These are phyloP conservation scores for Alternaria panax DNA, from an alignment of 2,329 filamentous ascomycete species.

Conservation along the genomic window DNA sequence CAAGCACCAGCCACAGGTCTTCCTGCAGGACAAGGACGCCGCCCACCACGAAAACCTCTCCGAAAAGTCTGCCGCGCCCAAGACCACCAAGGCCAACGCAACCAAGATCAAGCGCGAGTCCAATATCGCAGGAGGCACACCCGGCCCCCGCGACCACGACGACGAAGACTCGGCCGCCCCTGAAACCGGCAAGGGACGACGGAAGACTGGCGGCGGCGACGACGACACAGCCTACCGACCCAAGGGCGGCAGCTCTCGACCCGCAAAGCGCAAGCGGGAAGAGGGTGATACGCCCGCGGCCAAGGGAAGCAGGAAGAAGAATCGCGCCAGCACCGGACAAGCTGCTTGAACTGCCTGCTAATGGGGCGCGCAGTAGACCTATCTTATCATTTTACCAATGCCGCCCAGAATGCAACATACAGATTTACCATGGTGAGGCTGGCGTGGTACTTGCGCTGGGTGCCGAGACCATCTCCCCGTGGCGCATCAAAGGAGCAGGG, in stretches of 20 bases:
- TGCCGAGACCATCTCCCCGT: too few relatives aligned
- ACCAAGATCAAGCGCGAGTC: slow-evolving; percentile 41
- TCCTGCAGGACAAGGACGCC: slow-evolving; percentile 74
- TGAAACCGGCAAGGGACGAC: slow-evolving; percentile 35
- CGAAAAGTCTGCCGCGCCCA: slow-evolving; percentile 41
- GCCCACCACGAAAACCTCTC: slow-evolving; percentile 49
- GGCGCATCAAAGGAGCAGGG: too few relatives aligned
- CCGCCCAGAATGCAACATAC: not conserved
- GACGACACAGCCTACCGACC: slow-evolving; percentile 58
- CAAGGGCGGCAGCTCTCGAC: slow-evolving; percentile 56
- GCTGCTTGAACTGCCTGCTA: slow-evolving; percentile 8
- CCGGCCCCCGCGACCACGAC: slow-evolving; percentile 48
- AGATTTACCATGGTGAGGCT: too few relatives aligned
- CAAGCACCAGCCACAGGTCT: slow-evolving; percentile 82
- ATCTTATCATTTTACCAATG: not conserved
- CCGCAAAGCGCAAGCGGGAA: slow-evolving; percentile 54
- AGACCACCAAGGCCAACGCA: slow-evolving; percentile 35
- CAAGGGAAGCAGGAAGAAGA: slow-evolving; percentile 46
- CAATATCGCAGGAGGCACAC: slow-evolving; percentile 43
- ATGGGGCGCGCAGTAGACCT: not conserved
- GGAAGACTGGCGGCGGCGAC: slow-evolving; percentile 44
- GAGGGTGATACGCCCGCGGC: slow-evolving; percentile 39
- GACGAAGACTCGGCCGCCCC: slow-evolving; percentile 52
- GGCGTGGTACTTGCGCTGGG: too few relatives aligned
- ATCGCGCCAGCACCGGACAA: slow-evolving; percentile 34